Conservation (phyloP, 371 early-diverging fungal genomes). For the Mortierella polycephala region DNA sequence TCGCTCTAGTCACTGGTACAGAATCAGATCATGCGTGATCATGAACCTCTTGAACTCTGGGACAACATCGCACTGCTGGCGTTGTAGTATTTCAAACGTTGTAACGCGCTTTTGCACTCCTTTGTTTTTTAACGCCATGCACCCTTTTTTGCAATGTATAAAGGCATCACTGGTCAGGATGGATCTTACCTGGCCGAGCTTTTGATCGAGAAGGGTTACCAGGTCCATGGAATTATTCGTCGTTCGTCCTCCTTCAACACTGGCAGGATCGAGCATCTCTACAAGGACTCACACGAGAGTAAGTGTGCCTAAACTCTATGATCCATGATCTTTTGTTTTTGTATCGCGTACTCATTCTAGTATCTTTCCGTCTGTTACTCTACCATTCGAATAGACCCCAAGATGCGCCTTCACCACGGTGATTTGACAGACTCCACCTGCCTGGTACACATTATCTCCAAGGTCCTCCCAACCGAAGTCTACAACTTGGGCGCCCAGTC, state of each 20-base stretch:
- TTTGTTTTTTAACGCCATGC: background rate
- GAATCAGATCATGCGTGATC: background rate
- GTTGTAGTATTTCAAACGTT: background rate
- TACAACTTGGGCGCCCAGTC: conserved; percentile 85
- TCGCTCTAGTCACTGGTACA: conserved; percentile 75
- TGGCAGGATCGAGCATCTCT: conserved; percentile 83
- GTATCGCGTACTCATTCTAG: conserved; percentile 12
- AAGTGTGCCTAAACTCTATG: conserved; percentile 14
- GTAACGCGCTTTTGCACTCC: background rate
- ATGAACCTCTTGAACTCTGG: background rate
- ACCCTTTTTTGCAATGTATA: background rate
- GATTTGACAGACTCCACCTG: conserved; percentile 89
- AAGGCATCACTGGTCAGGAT: conserved; percentile 88
- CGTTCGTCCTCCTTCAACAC: conserved; percentile 86
- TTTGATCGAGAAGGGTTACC: conserved; percentile 79
- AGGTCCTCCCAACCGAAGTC: conserved; percentile 81
- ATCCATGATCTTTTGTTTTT: background rate
- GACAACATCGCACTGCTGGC: background rate
- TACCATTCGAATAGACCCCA: conserved; percentile 60
- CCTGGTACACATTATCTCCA: conserved; percentile 79
- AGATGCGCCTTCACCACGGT: conserved; percentile 88
- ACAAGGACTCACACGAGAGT: conserved; percentile 75
- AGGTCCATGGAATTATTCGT: conserved; percentile 86
- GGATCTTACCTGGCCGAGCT: conserved; percentile 84
- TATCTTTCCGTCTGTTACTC: background rate